phyloP scores from a whole-genome alignment of 139 green algal species.

The Coelastrella sp. region DNA sequence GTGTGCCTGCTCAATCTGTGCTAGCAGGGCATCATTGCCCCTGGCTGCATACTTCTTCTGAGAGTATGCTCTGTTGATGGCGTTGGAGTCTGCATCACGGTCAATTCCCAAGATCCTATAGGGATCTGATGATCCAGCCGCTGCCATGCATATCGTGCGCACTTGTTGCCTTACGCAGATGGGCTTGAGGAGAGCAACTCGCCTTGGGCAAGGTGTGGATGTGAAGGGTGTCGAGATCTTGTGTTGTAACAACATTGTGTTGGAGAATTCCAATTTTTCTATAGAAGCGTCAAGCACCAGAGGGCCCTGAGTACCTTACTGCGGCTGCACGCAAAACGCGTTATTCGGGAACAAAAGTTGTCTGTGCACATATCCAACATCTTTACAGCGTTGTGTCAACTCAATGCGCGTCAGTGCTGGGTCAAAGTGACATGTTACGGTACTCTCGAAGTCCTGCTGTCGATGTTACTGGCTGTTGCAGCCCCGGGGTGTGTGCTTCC shows the following conservation, averaged over 20 bases:
- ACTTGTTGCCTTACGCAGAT: slow-evolving; percentile 2
- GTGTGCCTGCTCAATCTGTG: slow-evolving; percentile 63
- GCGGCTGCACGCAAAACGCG: not conserved
- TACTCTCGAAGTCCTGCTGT: no score
- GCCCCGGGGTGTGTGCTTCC: no score
- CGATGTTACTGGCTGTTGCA: no score
- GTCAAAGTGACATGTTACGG: slow-evolving; percentile 27
- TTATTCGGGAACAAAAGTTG: no score
- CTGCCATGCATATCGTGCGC: slow-evolving; percentile 26
- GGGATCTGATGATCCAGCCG: slow-evolving; percentile 10
- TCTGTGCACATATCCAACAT: no score
- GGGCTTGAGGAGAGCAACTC: not conserved
- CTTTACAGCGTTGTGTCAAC: not conserved
- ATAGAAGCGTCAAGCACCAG: no score
- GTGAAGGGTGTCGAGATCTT: not conserved
- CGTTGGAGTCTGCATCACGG: slow-evolving; percentile 51
- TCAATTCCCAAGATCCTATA: slow-evolving; percentile 59
- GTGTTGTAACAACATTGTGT: slow-evolving; percentile 5
- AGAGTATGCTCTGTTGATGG: slow-evolving; percentile 55
- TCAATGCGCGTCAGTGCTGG: not conserved
- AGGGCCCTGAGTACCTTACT: not conserved
- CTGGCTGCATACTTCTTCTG: slow-evolving; percentile 56
- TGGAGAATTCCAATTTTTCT: no score
- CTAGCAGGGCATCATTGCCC: slow-evolving; percentile 39
- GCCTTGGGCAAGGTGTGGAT: not conserved